These are phyloP conservation scores for Pseudonitzschia delicatissima DNA, from an alignment of 108 stramenopile species.

Conservation along the genomic window DNA sequence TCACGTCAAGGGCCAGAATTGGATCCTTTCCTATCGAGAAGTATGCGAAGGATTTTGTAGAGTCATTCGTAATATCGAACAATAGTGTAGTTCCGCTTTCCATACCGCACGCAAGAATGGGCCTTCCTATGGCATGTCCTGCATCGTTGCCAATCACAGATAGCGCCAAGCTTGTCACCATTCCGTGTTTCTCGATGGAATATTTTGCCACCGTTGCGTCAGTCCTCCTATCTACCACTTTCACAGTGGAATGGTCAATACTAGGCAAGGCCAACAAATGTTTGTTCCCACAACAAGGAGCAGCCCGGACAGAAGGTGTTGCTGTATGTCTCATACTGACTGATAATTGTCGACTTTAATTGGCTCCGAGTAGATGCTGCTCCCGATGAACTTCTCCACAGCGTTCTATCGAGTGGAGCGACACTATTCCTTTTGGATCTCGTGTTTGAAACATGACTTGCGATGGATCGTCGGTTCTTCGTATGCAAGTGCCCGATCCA, in stretches of 20 bases:
- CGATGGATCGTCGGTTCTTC: conserved; percentile 4
- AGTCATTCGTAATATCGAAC: conserved; percentile 49
- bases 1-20: conserved; percentile 67
- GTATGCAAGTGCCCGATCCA: conserved; percentile 21
- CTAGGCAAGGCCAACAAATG: conserved; percentile 61
- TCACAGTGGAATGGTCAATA: conserved; percentile 41
- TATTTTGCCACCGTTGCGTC: conserved; percentile 22
- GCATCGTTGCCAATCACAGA: conserved; percentile 2
- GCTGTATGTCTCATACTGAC: conserved; percentile 38
- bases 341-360: not conserved
- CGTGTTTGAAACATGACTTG: conserved; percentile 66
- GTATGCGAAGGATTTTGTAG: not conserved
- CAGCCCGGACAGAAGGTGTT: conserved; percentile 72
- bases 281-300: conserved; percentile 44
- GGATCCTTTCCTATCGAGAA: conserved; percentile 52
- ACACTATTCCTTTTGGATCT: conserved; percentile 67
- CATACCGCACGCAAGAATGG: conserved; percentile 77
- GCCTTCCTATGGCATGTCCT: not conserved
- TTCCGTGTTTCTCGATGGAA: conserved; percentile 48
- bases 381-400: conserved; percentile 23
- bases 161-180: conserved; percentile 73
- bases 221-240: conserved; percentile 46
- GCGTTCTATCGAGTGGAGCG: conserved; percentile 55
- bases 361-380: not conserved
- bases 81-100: conserved; percentile 72